phyloP scores from a whole-genome alignment of 768 basidiomycete species.

The Lentinula sp. region DNA sequence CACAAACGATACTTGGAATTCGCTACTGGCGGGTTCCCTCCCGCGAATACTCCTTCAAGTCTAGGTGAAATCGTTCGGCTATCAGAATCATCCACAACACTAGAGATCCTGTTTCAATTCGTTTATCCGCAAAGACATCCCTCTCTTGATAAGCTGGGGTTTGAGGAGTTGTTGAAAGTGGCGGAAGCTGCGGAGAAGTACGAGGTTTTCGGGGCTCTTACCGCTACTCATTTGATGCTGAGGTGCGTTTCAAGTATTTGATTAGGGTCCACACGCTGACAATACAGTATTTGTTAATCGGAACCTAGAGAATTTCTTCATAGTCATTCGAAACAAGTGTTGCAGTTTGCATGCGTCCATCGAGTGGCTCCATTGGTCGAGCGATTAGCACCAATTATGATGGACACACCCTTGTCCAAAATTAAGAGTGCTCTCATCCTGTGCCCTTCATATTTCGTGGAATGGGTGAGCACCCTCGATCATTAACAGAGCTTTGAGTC shows the following conservation, averaged over 20 bases:
- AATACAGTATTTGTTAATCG: background rate
- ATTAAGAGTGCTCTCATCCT: background rate
- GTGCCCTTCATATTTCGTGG: background rate
- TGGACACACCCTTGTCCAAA: background rate
- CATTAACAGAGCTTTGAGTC: background rate
- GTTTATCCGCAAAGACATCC: conserved; percentile 8
- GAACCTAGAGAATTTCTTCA: background rate
- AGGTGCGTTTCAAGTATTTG: background rate
- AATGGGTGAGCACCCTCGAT: background rate
- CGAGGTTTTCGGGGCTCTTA: conserved; percentile 6
- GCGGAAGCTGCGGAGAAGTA: conserved; percentile 11
- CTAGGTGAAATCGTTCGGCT: conserved; percentile 4
- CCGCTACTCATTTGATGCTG: background rate
- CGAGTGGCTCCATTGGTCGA: background rate
- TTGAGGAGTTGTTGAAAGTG: background rate
- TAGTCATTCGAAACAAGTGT: background rate
- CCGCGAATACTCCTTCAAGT: background rate
- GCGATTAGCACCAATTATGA: conserved; percentile 2
- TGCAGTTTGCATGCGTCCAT: background rate
- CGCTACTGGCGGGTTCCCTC: conserved; percentile 6
- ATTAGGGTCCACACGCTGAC: background rate
- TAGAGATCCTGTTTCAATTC: conserved; percentile 9
- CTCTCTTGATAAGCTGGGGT: conserved; percentile 1
- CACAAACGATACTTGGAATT: conserved; percentile 4
- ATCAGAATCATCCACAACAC: conserved; percentile 4